Conservation (phyloP, 2,329 filamentous ascomycete species). For the Colletotrichum navitas region DNA sequence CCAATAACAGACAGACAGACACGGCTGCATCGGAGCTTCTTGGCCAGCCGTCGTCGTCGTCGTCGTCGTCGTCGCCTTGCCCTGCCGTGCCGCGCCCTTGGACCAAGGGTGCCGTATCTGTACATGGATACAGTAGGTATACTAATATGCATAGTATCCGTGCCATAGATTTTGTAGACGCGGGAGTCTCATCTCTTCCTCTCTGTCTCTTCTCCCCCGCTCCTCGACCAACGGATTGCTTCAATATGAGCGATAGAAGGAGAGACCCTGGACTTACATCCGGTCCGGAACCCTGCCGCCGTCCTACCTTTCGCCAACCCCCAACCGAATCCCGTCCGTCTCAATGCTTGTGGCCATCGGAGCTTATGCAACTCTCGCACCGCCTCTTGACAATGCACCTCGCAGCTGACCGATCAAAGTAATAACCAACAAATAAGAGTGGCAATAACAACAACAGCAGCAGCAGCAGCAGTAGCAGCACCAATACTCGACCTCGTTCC, state of each 20-base stretch:
- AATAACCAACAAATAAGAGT: not conserved
- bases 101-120: constrained; percentile 1
- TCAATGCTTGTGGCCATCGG: not conserved
- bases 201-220: not conserved
- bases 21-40: constrained; percentile 9
- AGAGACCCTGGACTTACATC: constrained; percentile 14
- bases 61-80: not conserved
- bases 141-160: not conserved
- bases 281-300: constrained; percentile 5
- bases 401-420: not conserved
- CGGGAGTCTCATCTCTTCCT: too few relatives aligned
- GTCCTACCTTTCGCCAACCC: not conserved
- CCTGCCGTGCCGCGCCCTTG: not conserved
- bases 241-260: constrained; percentile 12
- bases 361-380: constrained; percentile 13
- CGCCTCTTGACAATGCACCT: not conserved
- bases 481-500: not conserved
- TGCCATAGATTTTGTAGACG: not conserved
- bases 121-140: too few relatives aligned
- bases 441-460: not conserved
- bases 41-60: not conserved
- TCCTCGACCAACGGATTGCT: not conserved
- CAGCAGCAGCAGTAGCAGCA: not conserved
- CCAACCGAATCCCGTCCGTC: not conserved
- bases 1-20: not conserved